Base-by-base conservation (phyloP, 2,329 filamentous ascomycete species). In the Phaeosphaeriaceae sp. region DNA sequence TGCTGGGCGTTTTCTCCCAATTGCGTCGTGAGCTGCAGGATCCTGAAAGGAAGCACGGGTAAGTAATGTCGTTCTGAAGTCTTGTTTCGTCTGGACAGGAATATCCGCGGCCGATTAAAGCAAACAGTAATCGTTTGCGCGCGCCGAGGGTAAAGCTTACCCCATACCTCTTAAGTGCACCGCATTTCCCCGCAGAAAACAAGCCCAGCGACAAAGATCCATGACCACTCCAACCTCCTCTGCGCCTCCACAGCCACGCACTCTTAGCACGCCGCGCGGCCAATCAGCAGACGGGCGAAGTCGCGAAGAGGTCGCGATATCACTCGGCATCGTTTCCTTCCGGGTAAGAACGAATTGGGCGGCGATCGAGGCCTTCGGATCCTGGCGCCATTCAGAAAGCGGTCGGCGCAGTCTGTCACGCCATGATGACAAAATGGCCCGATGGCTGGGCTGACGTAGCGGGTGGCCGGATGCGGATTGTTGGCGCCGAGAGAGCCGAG, bases 381-480 rank as follows among this genome's bases (percentile, higher is more conserved):
- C 11, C n/a, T 20, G 7, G 41, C n/a, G 20, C 41, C n/a, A 19
- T 9, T 44, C 41, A 31, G n/a, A n/a, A n/a, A n/a, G n/a, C n/a
- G n/a, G n/a, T n/a, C n/a, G n/a, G n/a, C n/a, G n/a, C n/a, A n/a
- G 11, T 1, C 17, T 21, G 24, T 54, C 52, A 54, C 52, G 52
- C 52, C 52, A 54, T 54, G 13, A 9, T 11, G 36, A 45, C 50
- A 52, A 52, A 21, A 45, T 31, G 33, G 25, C 21, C 50, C 24
- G 48, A 24, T 48, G 50, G 57, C 69, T 71, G 52, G 69, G 67
- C 69, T 69, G 67, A 70, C 63, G 69, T 60, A 56, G 57, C 57
- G n/a, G 41, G 44, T 54, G 50, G 46, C 20, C 9, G 19, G 49
- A 40, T 4, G 25, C 45, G 20, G 42, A 21, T 1, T 17, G 15